These are phyloP conservation scores for Arxiozyma bovina DNA, from an alignment of 1,139 yeast species.

Conservation along the genomic window DNA sequence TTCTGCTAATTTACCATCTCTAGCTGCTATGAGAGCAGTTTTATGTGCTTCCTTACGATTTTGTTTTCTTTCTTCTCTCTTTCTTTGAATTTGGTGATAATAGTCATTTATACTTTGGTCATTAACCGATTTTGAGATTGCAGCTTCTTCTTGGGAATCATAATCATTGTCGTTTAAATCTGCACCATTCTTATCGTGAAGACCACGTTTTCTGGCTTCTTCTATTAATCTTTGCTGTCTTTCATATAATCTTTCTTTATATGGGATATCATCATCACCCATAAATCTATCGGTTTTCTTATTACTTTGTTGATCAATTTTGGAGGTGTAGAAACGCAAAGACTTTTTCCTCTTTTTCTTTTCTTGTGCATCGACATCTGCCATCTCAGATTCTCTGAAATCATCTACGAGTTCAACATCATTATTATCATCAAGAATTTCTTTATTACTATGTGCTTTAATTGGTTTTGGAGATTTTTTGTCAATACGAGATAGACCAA, in stretches of 20 bases:
- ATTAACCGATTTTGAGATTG: conserved; percentile 35
- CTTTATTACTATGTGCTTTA: too few relatives aligned
- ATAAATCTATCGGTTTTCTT: conserved; percentile 50
- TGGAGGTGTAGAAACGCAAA: conserved; percentile 90
- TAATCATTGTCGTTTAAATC: conserved; percentile 42
- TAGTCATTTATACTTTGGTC: conserved; percentile 35
- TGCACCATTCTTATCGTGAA: conserved; percentile 47
- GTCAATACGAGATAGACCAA: conserved; percentile 39
- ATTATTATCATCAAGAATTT: conserved; percentile 1
- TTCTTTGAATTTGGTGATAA: conserved; percentile 39
- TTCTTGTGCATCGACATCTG: conserved; percentile 79
- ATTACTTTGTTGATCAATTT: conserved; percentile 75
- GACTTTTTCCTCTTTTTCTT: conserved; percentile 74
- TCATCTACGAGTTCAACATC: conserved; percentile 35
- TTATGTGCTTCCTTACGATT: conserved; percentile 59
- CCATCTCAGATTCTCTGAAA: conserved; percentile 54
- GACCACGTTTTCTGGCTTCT: conserved; percentile 82
- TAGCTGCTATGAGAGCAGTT: conserved; percentile 68
- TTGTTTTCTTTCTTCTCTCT: conserved; percentile 41
- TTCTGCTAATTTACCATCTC: conserved; percentile 74
- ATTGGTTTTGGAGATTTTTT: conserved; percentile 19
- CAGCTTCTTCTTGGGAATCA: conserved; percentile 41
- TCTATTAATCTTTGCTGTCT: conserved; percentile 79
- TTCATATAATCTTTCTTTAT: conserved; percentile 79
- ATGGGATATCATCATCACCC: conserved; percentile 92